These are phyloP conservation scores for Morella rubra DNA, from an alignment of 306 rosid genomes.

Conservation along the genomic window DNA sequence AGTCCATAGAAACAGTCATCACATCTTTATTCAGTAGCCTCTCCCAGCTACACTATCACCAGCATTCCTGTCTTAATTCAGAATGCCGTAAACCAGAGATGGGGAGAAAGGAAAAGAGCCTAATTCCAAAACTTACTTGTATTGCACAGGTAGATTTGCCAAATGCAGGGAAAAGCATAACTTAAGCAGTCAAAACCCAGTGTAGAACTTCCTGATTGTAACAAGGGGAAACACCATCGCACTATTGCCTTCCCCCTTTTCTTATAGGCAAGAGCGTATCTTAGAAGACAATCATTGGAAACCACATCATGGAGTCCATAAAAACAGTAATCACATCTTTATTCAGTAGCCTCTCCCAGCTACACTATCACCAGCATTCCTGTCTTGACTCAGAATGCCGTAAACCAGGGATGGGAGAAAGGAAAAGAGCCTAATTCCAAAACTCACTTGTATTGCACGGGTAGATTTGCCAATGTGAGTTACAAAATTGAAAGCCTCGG, in stretches of 20 bases:
- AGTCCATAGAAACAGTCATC: no score
- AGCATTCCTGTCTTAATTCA: background rate
- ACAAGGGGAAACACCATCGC: background rate
- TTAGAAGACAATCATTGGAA: background rate
- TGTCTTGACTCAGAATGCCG: background rate
- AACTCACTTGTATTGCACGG: background rate
- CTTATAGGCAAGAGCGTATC: background rate
- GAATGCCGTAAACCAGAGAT: background rate
- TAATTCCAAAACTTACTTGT: background rate
- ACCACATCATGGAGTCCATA: background rate
- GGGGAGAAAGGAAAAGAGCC: background rate
- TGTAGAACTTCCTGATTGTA: background rate
- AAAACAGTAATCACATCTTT: background rate
- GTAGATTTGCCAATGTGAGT: background rate
- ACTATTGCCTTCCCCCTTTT: background rate
- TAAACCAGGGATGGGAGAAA: background rate
- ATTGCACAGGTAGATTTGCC: background rate
- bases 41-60: background rate
- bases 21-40: background rate
- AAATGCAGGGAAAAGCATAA: background rate
- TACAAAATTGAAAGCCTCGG: no score
- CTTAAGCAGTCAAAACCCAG: background rate
- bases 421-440: background rate
- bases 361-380: background rate
- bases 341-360: background rate